Percentiles rank a stretch among this genome's conserved stretches.
Conservation (phyloP, 371 early-diverging fungal species). For the Syncephalastrum sp. region DNA sequence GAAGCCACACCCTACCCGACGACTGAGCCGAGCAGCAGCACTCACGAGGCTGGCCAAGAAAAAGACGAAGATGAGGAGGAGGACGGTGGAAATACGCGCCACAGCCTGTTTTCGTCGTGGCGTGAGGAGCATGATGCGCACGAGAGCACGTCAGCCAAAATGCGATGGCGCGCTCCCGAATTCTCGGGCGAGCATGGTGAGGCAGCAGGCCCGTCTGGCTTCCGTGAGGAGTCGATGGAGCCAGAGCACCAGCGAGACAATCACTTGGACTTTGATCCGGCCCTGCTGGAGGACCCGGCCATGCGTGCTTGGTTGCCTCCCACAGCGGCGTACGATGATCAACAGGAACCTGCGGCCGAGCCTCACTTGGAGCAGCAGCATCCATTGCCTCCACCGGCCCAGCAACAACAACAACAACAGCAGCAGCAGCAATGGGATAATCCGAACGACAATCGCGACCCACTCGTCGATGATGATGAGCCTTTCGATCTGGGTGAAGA, state of each 20-base stretch:
- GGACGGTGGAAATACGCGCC: constrained; percentile 1
- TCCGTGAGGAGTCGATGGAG: too few relatives aligned
- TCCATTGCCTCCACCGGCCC: background rate
- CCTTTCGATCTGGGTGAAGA: constrained; percentile 64
- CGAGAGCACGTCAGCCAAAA: constrained; percentile 9
- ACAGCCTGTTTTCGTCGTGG: constrained; percentile 13
- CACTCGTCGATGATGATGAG: constrained; percentile 41
- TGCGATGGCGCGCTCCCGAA: constrained; percentile 20
- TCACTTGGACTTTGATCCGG: background rate
- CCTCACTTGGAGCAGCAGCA: constrained; percentile 1
- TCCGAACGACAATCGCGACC: constrained; percentile 22
- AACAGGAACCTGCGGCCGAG: background rate
- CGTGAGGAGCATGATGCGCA: constrained; percentile 11
- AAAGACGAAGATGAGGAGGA: constrained; percentile 6
- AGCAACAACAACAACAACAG: too few relatives aligned
- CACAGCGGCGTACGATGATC: background rate
- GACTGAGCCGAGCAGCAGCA: too few relatives aligned
- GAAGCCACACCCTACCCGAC: too few relatives aligned
- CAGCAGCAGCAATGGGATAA: constrained; percentile 10
- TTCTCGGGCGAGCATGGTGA: background rate
- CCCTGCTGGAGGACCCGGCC: background rate
- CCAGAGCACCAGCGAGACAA: too few relatives aligned
- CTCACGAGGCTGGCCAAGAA: background rate
- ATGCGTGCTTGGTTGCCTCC: constrained; percentile 2
- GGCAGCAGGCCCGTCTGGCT: too few relatives aligned